Evolutionary conservation across 2,329 filamentous ascomycete genomes (phyloP).

Genomic region (Atkinsonella hypoxylon): DNA sequence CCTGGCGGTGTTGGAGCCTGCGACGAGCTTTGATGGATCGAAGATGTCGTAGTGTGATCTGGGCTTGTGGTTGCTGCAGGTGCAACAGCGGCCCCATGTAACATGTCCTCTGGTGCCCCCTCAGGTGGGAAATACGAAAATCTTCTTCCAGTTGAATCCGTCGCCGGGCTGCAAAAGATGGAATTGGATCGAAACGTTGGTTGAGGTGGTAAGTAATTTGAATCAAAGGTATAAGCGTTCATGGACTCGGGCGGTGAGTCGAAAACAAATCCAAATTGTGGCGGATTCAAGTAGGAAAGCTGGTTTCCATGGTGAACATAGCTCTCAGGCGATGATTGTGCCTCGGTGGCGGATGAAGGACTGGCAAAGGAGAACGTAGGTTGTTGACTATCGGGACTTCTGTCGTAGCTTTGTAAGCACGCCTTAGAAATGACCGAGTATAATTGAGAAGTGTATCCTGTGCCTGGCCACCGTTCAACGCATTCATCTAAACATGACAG

Average conservation of each 20-base stretch:
- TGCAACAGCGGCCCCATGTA: conserved; percentile 12
- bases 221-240: conserved; percentile 32
- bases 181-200: conserved; percentile 54
- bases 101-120: conserved; percentile 21
- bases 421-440: conserved; percentile 79
- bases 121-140: conserved; percentile 56
- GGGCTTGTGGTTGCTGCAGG: conserved; percentile 19
- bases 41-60: conserved; percentile 17
- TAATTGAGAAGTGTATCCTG: conserved; percentile 69
- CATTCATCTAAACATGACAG: conserved; percentile 70
- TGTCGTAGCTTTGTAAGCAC: conserved; percentile 78
- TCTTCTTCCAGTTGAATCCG: conserved; percentile 41
- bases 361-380: conserved; percentile 21
- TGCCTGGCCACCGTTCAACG: conserved; percentile 84
- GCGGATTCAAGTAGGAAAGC: conserved; percentile 31
- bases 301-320: conserved; percentile 18
- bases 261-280: conserved; percentile 48
- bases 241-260: conserved; percentile 43
- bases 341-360: conserved; percentile 20
- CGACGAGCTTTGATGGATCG: conserved; percentile 18
- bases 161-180: conserved; percentile 49
- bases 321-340: conserved; percentile 20
- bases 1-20: conserved; percentile 34
- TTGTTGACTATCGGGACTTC: conserved; percentile 16
- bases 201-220: conserved; percentile 30